Base-by-base conservation (phyloP, 2,329 filamentous ascomycete species). In the Arachnomyces sp. region DNA sequence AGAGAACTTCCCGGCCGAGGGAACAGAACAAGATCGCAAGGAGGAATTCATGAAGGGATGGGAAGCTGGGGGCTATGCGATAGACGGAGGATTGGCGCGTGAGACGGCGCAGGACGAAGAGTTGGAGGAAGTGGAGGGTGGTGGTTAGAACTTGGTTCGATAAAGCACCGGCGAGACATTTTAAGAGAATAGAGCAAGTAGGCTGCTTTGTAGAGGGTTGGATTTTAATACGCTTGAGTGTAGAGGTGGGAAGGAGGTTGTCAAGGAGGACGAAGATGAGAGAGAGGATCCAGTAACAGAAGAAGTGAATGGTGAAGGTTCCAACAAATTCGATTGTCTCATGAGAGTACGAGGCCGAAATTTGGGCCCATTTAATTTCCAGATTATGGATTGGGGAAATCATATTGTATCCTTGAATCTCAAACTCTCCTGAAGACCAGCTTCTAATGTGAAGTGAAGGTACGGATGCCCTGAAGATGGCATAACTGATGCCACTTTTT, bases 101-200 rank as follows among this genome's bases (percentile, higher is more conserved):
- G 9, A 43, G 16, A 12, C 43, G 36, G 21, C 40, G 44, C 29
- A 43, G 29, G 11, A 52, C 12, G 12, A 34, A 44, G 11, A 60
- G 34, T 3, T 56, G 44, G 2, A 43, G n/a, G 3, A 53, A 28
- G 31, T 65, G 62, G 3, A 72, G 47, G 1, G 45, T 46, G 1
- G 64, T 53, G 9, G 68, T 58, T 16, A 73, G 50, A 33, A 63
- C 71, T 55, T 77, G 77, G 39, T 65, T 65, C 2, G 67, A 42
- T 3, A 73, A 68, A 11, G 75, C 54, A 25, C 40, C 11, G 30
- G 38, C 28, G 30, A 42, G 34, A 33, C 49, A 50, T 38, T 47
- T 41, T 12, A 31, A 9, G 36, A 51, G 41, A 25, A 43, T 42
- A 7, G 31, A 5, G 4, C 15, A 17, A 9, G 39, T 45, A 6